Conservation (phyloP, 2,329 filamentous ascomycete species). For the Fusarium duplospermum region DNA sequence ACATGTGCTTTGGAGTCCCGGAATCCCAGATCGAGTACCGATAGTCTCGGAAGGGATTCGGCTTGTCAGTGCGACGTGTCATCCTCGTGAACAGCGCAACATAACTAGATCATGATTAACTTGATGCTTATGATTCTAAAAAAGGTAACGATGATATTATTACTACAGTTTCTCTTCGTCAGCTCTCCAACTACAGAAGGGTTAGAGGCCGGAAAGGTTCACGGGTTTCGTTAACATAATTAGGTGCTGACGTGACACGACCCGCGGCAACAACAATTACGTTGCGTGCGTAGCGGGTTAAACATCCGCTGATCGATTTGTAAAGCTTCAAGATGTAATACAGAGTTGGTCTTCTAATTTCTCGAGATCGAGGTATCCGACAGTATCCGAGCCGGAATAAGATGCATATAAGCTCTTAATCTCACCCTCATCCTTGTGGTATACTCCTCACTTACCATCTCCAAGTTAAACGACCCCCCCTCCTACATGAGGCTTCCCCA, state of each 20-base stretch:
- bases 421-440: not conserved
- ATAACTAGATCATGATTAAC: not conserved
- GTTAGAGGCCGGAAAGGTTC: not conserved
- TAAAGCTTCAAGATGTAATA: not conserved
- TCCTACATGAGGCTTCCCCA: not conserved
- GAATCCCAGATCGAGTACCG: not conserved
- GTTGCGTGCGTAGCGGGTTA: not conserved
- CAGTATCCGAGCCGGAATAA: not conserved
- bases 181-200: not conserved
- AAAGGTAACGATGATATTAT: accelerated
- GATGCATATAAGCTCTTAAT: not conserved
- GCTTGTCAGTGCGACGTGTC: not conserved
- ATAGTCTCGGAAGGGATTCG: not conserved
- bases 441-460: not conserved
- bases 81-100: not conserved
- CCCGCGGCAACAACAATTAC: not conserved
- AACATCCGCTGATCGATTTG: not conserved
- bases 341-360: not conserved
- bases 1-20: not conserved
- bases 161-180: not conserved
- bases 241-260: not conserved
- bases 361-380: not conserved
- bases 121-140: not conserved
- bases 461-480: not conserved
- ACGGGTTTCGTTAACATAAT: not conserved